phyloP scores from a whole-genome alignment of 164 flowering plant species.

The Akebia trifoliata region DNA sequence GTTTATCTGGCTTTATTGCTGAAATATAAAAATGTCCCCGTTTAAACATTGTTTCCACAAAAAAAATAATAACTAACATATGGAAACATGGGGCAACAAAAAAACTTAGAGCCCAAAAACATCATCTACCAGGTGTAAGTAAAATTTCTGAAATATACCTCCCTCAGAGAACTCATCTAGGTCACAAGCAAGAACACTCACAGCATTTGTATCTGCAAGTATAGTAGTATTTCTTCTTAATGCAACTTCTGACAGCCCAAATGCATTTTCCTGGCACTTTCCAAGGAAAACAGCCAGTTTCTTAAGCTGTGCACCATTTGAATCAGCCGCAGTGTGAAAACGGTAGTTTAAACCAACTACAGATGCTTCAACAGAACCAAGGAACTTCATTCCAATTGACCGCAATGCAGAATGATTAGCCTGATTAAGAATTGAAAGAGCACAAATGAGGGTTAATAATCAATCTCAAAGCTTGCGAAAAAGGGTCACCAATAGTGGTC shows the following conservation, averaged over 20 bases:
- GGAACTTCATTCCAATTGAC: slow-evolving; percentile 26
- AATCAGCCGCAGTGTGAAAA: slow-evolving; percentile 53
- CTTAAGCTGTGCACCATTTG: slow-evolving; percentile 61
- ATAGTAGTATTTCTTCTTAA: slow-evolving; percentile 63
- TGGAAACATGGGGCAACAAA: background rate
- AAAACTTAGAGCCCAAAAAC: background rate
- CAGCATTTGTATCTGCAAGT: slow-evolving; percentile 78
- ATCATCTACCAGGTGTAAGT: background rate
- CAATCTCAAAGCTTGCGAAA: too few species aligned
- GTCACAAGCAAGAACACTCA: slow-evolving; percentile 60
- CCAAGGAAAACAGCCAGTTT: slow-evolving; percentile 58
- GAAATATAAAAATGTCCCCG: too few species aligned
- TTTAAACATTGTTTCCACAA: too few species aligned
- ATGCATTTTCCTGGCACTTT: slow-evolving; percentile 38
- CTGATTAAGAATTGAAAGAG: slow-evolving; percentile 17
- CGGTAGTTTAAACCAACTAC: slow-evolving; percentile 83
- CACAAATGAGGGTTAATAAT: background rate
- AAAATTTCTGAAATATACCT: slow-evolving; percentile 35
- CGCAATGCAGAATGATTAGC: slow-evolving; percentile 15
- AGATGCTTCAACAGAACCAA: slow-evolving; percentile 70
- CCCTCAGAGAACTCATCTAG: slow-evolving; percentile 40
- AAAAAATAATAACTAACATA: background rate
- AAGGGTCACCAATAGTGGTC: too few species aligned
- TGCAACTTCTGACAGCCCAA: slow-evolving; percentile 57
- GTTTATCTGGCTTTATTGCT: too few species aligned